phyloP scores from a whole-genome alignment of 2,329 filamentous ascomycete genomes.

The Akanthomyces dipterigenus region DNA sequence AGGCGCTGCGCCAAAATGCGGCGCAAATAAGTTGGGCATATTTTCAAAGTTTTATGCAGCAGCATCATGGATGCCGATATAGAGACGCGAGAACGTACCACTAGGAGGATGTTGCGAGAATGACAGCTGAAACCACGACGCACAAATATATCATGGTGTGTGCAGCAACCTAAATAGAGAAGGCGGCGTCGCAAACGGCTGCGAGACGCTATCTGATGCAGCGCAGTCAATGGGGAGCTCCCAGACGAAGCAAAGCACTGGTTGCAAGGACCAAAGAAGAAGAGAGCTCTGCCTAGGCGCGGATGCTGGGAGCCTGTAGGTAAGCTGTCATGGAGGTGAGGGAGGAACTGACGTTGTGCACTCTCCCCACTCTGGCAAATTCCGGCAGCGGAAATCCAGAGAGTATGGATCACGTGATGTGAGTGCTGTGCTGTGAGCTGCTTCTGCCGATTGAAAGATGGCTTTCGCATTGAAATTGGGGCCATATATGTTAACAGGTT shows the following conservation, averaged over 20 bases:
- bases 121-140: constrained; percentile 24
- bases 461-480: not conserved
- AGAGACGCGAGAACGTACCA: constrained; percentile 26
- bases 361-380: constrained; percentile 8
- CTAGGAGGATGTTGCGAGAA: constrained; percentile 30
- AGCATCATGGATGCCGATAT: too few relatives aligned
- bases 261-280: not conserved
- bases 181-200: constrained; percentile 4
- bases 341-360: constrained; percentile 10
- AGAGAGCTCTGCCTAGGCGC: not conserved
- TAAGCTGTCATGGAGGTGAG: constrained; percentile 7
- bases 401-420: not conserved
- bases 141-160: constrained; percentile 38
- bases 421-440: not conserved
- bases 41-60: not conserved
- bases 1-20: not conserved
- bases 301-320: not conserved
- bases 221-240: not conserved
- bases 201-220: not conserved
- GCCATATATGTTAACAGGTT: too few relatives aligned
- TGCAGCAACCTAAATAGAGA: constrained; percentile 15
- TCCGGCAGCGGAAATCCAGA: not conserved
- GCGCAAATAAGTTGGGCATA: not conserved
- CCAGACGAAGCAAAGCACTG: not conserved
- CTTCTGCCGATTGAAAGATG: not conserved